Conservation (phyloP, 2,329 filamentous ascomycete genomes). For the Cladosporium oxysporum region DNA sequence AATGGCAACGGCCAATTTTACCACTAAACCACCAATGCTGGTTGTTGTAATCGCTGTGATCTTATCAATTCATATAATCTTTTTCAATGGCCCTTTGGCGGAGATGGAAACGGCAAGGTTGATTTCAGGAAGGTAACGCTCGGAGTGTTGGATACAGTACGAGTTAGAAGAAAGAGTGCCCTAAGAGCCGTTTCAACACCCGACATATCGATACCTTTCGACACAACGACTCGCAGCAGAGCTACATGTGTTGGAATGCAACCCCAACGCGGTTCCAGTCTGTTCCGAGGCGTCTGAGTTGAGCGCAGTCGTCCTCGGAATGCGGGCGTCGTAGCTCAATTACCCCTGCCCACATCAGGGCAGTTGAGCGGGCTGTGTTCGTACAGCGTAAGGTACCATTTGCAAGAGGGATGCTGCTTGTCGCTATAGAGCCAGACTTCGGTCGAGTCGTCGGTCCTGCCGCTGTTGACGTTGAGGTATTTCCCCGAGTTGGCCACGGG, state of each 20-base stretch:
- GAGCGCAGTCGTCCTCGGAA: neutral
- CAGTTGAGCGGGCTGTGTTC: neutral
- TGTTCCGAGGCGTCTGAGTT: neutral
- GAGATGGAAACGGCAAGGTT: too few relatives aligned
- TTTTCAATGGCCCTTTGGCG: too few relatives aligned
- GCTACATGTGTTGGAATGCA: neutral
- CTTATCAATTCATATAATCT: too few relatives aligned
- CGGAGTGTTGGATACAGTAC: neutral
- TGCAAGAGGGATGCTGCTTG: neutral
- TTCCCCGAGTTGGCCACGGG: neutral
- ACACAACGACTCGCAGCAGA: neutral
- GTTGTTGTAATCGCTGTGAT: too few relatives aligned
- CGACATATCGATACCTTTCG: neutral
- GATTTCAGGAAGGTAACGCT: neutral
- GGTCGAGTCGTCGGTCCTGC: neutral
- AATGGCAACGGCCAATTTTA: neutral
- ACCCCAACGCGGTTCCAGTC: neutral
- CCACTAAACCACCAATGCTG: neutral
- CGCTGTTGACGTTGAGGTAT: conserved; percentile 3
- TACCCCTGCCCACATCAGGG: neutral
- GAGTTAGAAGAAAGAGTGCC: neutral
- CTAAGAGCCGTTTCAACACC: neutral
- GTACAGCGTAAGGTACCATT: neutral
- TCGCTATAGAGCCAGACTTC: neutral
- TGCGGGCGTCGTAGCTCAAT: neutral